These are phyloP conservation scores for Penicillium maclennaniae DNA, from an alignment of 495 filamentous ascomycete species.

Conservation along the genomic window DNA sequence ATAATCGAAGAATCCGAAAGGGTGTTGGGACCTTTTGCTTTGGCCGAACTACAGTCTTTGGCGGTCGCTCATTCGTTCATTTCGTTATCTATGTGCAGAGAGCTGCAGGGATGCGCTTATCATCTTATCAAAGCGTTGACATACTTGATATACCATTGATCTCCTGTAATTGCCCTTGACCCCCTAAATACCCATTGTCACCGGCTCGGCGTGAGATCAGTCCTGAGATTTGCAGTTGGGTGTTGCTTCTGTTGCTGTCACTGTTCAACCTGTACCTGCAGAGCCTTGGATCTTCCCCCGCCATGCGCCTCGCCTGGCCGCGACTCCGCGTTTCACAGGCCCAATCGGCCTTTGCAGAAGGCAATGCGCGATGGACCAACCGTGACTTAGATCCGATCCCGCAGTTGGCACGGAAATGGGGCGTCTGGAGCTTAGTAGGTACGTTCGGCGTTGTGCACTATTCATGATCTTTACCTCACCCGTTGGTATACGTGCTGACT, in stretches of 20 bases:
- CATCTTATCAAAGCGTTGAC: not conserved
- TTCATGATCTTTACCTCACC: not conserved
- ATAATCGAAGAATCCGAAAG: not conserved
- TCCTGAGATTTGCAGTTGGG: not conserved
- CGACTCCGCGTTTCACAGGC: conserved; percentile 32
- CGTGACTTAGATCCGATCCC: conserved; percentile 47
- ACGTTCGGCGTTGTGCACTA: not conserved
- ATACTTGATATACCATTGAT: no score
- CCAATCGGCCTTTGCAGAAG: conserved; percentile 37
- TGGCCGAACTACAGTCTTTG: not conserved
- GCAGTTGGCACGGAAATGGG: conserved; percentile 39
- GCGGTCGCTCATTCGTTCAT: conserved; percentile 2
- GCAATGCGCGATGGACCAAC: conserved; percentile 42
- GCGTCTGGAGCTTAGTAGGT: conserved; percentile 37
- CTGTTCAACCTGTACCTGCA: not conserved
- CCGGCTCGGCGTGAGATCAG: no score
- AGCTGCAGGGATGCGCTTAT: conserved; percentile 1
- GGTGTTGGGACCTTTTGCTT: not conserved
- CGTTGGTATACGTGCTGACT: not conserved
- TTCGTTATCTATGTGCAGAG: not conserved
- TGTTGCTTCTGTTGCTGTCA: not conserved
- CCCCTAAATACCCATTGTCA: not conserved
- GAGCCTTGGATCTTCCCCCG: not conserved
- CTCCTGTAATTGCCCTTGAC: not conserved
- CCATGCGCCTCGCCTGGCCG: conserved; percentile 27